Conservation (phyloP, 441 rosid genomes). For the Adansonia gregorii region DNA sequence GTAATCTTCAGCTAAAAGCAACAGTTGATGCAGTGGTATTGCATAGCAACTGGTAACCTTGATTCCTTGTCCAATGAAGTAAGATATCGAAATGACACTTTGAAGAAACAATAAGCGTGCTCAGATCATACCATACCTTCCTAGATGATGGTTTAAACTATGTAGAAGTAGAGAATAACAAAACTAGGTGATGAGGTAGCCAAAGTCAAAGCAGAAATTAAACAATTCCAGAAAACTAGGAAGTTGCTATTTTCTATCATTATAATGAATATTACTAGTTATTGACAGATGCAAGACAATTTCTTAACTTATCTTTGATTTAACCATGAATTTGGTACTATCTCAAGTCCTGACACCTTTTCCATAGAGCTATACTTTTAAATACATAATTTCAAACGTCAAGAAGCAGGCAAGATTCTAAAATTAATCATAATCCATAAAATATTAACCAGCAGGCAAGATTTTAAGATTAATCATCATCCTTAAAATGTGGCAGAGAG, state of each 20-base stretch:
- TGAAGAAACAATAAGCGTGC: not conserved
- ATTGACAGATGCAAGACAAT: not conserved
- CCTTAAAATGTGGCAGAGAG: not conserved
- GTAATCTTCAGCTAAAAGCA: not conserved
- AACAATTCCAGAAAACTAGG: not conserved
- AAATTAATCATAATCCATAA: not conserved
- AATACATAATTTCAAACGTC: not conserved
- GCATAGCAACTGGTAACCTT: not conserved
- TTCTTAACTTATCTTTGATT: conserved; percentile 1
- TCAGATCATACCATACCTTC: not conserved
- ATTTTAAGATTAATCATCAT: not conserved
- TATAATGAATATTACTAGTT: not conserved
- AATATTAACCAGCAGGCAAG: not conserved
- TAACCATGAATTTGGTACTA: not conserved
- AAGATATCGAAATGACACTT: not conserved
- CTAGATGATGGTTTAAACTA: not conserved
- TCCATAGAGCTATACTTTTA: not conserved
- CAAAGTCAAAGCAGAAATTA: conserved; percentile 3
- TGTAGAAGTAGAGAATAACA: not conserved
- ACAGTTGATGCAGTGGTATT: not conserved
- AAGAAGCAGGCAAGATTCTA: not conserved
- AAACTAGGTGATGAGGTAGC: conserved; percentile 9
- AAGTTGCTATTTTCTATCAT: not conserved
- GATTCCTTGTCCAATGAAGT: not conserved
- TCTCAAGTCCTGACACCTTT: not conserved